These are phyloP conservation scores for Eucalyptus marginata DNA, from an alignment of 345 rosid species.

Conservation along the genomic window DNA sequence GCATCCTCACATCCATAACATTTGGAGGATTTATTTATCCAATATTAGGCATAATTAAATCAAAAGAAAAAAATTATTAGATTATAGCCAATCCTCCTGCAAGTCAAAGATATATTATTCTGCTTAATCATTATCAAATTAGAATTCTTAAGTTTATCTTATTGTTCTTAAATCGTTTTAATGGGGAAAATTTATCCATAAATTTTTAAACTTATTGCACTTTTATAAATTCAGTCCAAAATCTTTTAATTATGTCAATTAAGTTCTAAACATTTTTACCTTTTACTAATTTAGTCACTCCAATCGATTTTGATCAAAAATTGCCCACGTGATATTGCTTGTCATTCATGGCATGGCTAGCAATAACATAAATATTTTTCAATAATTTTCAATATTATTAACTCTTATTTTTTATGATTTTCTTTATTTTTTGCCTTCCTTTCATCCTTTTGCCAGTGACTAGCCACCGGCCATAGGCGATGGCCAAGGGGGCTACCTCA, in stretches of 20 bases:
- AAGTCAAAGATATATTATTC: no score
- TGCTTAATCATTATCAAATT: no score
- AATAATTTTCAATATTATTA: rapidly evolving
- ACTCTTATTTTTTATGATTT: no score
- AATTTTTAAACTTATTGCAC: rapidly evolving
- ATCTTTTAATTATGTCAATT: no score
- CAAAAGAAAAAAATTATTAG: no score
- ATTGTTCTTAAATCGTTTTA: no score
- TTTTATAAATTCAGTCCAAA: rapidly evolving
- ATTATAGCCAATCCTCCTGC: no score
- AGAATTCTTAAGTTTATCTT: no score
- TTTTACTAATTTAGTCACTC: rapidly evolving
- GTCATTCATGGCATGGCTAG: rapidly evolving
- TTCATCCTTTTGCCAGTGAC: rapidly evolving
- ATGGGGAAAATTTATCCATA: no score
- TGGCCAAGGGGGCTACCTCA: rapidly evolving
- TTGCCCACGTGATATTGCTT: rapidly evolving
- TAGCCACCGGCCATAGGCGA: rapidly evolving
- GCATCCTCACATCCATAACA: neutral
- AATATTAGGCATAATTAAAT: no score
- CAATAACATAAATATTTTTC: rapidly evolving
- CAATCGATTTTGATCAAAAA: no score
- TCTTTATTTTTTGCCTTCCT: rapidly evolving
- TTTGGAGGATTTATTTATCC: neutral
- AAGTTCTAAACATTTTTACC: rapidly evolving